phyloP scores from a whole-genome alignment of 2,329 filamentous ascomycete genomes.

The Cryphonectria japonica region DNA sequence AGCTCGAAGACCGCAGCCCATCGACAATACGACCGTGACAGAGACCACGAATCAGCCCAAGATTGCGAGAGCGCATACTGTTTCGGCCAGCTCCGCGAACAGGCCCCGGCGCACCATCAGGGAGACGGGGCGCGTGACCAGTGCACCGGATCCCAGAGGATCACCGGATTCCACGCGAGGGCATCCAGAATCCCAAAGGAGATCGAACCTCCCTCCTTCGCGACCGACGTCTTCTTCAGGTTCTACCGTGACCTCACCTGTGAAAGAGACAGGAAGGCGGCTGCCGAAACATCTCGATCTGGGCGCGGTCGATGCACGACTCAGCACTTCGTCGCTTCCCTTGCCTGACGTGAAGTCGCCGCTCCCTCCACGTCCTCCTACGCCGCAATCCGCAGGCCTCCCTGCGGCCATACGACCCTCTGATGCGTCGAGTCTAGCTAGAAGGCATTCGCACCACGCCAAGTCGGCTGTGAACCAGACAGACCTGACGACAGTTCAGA shows the following conservation, averaged over 20 bases:
- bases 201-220: conserved; percentile 32
- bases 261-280: conserved; percentile 44
- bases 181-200: conserved; percentile 25
- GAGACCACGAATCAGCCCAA: conserved; percentile 46
- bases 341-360: conserved; percentile 64
- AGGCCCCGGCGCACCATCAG: conserved; percentile 51
- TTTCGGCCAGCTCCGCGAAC: conserved; percentile 51
- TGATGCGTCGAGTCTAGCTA: conserved; percentile 48
- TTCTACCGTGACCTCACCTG: conserved; percentile 37
- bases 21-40: conserved; percentile 65
- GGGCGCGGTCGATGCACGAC: conserved; percentile 59
- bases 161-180: conserved; percentile 28
- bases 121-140: conserved; percentile 51
- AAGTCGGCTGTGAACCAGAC: conserved; percentile 61
- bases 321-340: conserved; percentile 70
- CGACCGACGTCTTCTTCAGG: conserved; percentile 33
- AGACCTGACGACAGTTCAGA: conserved; percentile 68
- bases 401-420: conserved; percentile 43
- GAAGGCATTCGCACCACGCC: conserved; percentile 65
- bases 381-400: conserved; percentile 59
- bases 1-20: conserved; percentile 72
- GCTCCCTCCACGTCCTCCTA: conserved; percentile 56
- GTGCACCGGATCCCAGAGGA: conserved; percentile 46
- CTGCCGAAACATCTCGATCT: conserved; percentile 54
- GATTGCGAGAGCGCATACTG: conserved; percentile 66